Conservation (phyloP, 164 flowering plant species). For the Vitis vinifera region ASM3070453v1 NC_081822.1:3896501-3897000, state of each 20-base stretch:
- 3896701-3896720: slow-evolving; percentile 86
- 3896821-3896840: background rate
- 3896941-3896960: slow-evolving; percentile 82
- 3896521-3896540: no score
- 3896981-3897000: slow-evolving; percentile 75
- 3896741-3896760: slow-evolving; percentile 1
- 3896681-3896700: slow-evolving; percentile 90
- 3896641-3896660: slow-evolving; percentile 93
- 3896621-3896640: slow-evolving; percentile 8
- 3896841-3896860: background rate
- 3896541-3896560: background rate
- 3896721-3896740: slow-evolving; percentile 43
- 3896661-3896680: slow-evolving; percentile 86
- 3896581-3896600: no score
- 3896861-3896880: background rate
- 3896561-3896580: background rate
- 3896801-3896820: background rate
- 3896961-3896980: slow-evolving; percentile 81
- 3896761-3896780: background rate
- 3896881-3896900: background rate
- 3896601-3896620: background rate
- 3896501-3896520: no score
- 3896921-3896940: slow-evolving; percentile 53
- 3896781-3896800: background rate
- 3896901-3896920: background rate